These are phyloP conservation scores for Lasiodiplodia gonubiensis DNA, from an alignment of 2,329 filamentous ascomycete genomes.

Conservation along the genomic window DNA sequence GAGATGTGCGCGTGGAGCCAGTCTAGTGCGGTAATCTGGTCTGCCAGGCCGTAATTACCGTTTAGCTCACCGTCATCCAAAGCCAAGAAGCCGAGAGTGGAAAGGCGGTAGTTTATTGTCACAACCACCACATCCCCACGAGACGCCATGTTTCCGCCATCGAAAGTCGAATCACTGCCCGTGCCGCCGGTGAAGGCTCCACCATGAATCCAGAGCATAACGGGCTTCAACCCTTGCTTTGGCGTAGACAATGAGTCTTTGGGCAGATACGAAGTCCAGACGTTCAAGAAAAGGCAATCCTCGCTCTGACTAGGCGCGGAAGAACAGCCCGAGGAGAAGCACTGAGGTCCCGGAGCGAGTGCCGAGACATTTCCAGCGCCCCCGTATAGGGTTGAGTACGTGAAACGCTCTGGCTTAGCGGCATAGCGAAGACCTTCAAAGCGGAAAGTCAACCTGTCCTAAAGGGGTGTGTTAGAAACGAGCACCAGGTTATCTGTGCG, in stretches of 20 bases:
- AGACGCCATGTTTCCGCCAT: constrained; percentile 28
- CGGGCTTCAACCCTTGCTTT: constrained; percentile 49
- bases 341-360: constrained; percentile 46
- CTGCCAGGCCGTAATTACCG: constrained; percentile 52
- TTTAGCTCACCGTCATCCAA: constrained; percentile 55
- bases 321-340: constrained; percentile 48
- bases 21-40: constrained; percentile 57
- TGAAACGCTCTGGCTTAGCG: constrained; percentile 52
- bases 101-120: constrained; percentile 51
- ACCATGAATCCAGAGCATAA: constrained; percentile 57
- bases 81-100: constrained; percentile 44
- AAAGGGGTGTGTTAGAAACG: constrained; percentile 35
- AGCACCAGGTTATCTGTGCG: constrained; percentile 28
- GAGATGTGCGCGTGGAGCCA: constrained; percentile 54
- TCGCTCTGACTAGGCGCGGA: constrained; percentile 38
- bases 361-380: constrained; percentile 42
- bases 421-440: constrained; percentile 59
- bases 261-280: constrained; percentile 47
- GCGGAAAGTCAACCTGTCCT: constrained; percentile 56
- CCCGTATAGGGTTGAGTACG: constrained; percentile 50
- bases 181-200: constrained; percentile 51
- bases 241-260: constrained; percentile 27
- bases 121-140: constrained; percentile 49
- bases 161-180: constrained; percentile 48
- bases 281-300: constrained; percentile 53